Percentiles rank a stretch among this genome's conserved stretches.
Conservation (phyloP, 2,329 filamentous ascomycete genomes). For the Talaromyces sp. region DNA sequence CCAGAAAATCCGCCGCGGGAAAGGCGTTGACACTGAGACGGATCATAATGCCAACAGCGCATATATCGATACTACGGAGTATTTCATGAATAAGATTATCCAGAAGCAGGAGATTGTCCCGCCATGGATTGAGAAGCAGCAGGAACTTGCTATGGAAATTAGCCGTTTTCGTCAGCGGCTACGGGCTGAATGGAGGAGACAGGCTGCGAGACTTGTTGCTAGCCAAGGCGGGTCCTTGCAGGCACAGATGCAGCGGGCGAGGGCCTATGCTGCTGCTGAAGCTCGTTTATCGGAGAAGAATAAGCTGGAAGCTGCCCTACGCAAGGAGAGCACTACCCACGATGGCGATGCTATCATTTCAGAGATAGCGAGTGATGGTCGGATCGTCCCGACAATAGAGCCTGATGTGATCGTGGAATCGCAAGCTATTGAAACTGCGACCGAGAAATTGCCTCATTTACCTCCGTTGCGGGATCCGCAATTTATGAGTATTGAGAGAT, state of each 20-base stretch:
- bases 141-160: conserved; percentile 74
- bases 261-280: conserved; percentile 76
- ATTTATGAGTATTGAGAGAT: conserved; percentile 72
- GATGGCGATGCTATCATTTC: conserved; percentile 6
- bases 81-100: conserved; percentile 98
- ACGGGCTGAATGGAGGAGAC: conserved; percentile 79
- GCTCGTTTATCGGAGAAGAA: conserved; percentile 34
- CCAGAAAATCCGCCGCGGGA: conserved; percentile 77
- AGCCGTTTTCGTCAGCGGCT: conserved; percentile 73
- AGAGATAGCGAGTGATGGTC: conserved; percentile 31
- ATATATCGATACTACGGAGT: conserved; percentile 94
- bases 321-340: not conserved
- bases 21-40: conserved; percentile 68
- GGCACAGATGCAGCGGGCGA: conserved; percentile 71
- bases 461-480: conserved; percentile 74
- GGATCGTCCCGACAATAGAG: conserved; percentile 16
- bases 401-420: not conserved
- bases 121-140: conserved; percentile 98
- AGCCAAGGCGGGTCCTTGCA: conserved; percentile 74
- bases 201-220: conserved; percentile 77
- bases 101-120: conserved; percentile 93
- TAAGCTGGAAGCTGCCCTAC: conserved; percentile 29
- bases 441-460: conserved; percentile 42
- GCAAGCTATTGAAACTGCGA: conserved; percentile 7
- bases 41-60: conserved; percentile 82